Evolutionary conservation across 1,139 yeast species (phyloP).

Genomic region (Magnusiomyces clavatus): DNA sequence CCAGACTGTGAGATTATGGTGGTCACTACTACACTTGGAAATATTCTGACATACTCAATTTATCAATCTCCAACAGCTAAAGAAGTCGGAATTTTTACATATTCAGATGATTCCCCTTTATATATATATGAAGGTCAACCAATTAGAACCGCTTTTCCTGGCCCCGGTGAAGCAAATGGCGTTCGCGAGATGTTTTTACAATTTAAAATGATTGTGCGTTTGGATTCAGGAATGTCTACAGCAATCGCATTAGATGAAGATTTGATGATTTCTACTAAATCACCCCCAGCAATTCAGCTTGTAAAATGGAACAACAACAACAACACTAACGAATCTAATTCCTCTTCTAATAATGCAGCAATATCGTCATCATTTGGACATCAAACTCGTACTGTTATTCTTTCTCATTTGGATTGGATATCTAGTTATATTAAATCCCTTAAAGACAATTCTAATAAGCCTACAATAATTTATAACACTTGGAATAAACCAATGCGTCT

Average conservation of each 20-base stretch:
- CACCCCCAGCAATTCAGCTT: slow-evolving; percentile 28
- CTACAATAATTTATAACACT: slow-evolving; percentile 3
- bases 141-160: slow-evolving; percentile 26
- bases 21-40: slow-evolving; percentile 28
- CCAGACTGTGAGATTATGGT: slow-evolving; percentile 30
- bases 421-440: background rate
- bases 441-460: background rate
- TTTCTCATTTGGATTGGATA: slow-evolving; percentile 26
- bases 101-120: slow-evolving; percentile 14
- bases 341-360: background rate
- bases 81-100: slow-evolving; percentile 13
- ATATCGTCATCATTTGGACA: slow-evolving; percentile 11
- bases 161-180: slow-evolving; percentile 37
- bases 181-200: slow-evolving; percentile 30
- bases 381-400: slow-evolving; percentile 18
- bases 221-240: slow-evolving; percentile 27
- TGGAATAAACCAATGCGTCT: slow-evolving; percentile 15
- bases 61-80: slow-evolving; percentile 15
- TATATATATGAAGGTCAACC: slow-evolving; percentile 16
- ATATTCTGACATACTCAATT: slow-evolving; percentile 26
- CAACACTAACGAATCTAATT: too few species aligned
- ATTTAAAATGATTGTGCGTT: slow-evolving; percentile 23
- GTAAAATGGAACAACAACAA: slow-evolving; percentile 20
- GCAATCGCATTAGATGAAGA: slow-evolving; percentile 28
- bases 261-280: slow-evolving; percentile 26